Base-by-base conservation (phyloP, 139 green algal genomes). In the Chlorella sp. region DNA sequence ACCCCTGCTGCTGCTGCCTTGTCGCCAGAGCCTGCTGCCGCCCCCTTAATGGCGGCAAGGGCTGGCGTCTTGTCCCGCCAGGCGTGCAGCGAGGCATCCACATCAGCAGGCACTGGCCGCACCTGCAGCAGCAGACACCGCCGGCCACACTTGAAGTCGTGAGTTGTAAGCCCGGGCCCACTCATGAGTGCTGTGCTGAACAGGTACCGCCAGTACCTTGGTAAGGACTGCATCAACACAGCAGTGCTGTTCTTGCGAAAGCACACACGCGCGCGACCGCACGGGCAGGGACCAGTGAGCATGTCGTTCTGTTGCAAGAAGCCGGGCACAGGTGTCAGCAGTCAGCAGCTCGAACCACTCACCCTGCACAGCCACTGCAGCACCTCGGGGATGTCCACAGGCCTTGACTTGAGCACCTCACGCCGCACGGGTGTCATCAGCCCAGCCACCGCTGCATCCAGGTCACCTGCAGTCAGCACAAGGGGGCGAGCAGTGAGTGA, bases 351-450 rank as follows among this genome's bases (percentile, higher is more conserved):
- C 17, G 42, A 10, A 26, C 10, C 42, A 55, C 64, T 2, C 32
- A 89, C 79, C 82, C 81, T 89, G 77, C 81, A 92, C 71, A 92
- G 71, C 87, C 85, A 86, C 72, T 90, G 80, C 49, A 88, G 65
- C 5, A 83, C 51, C 66, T 91, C 82, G 2, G 73, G 74, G 14
- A 92, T 77, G 29, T 74, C 71, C 32, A 90, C 42, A n/a, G 64
- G 51, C 4, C 42, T 10, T 17, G 17, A 31, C 51, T 72, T 75
- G 66, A 92, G 76, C n/a, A 82, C 78, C 61, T 82, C 77, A 23
- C 85, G 71, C 17, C 87, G 73, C 14, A 78, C 78, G 26, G 82
- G 73, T 5, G 85, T 88, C 55, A 89, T 74, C 78, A 90, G 42
- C n/a, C n/a, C n/a, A n/a, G n/a, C n/a, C n/a, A n/a, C n/a, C n/a